Percentiles rank a stretch among this genome's conserved stretches.
Evolutionary conservation across 2,329 filamentous ascomycete genomes (phyloP).

Genomic region (Aspergillus sp.): DNA sequence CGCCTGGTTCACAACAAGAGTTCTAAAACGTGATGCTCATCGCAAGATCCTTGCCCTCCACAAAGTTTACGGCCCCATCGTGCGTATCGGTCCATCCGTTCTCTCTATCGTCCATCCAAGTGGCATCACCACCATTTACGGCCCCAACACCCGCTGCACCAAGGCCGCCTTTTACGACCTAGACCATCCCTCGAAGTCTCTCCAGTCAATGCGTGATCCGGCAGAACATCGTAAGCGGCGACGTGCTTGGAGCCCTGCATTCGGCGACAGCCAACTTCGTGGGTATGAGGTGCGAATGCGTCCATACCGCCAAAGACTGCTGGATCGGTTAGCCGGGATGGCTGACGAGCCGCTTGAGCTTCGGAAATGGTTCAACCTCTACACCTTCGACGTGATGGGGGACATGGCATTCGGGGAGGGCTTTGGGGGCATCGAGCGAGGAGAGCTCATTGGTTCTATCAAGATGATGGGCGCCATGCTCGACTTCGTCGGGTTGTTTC

Average conservation of each 20-base stretch:
- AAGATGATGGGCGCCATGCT: constrained; percentile 24
- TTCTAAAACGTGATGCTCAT: not conserved
- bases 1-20: constrained; percentile 18
- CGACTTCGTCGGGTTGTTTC: constrained; percentile 5
- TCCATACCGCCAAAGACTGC: constrained; percentile 35
- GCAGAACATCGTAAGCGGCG: constrained; percentile 39
- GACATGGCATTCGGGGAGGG: constrained; percentile 40
- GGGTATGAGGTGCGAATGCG: constrained; percentile 41
- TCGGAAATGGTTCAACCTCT: constrained; percentile 41
- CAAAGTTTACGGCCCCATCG: constrained; percentile 33
- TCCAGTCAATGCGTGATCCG: constrained; percentile 41
- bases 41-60: constrained; percentile 24
- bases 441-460: constrained; percentile 31
- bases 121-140: constrained; percentile 39
- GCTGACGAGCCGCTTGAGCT: constrained; percentile 34
- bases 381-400: constrained; percentile 47
- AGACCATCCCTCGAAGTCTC: constrained; percentile 30
- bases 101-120: constrained; percentile 38
- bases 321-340: constrained; percentile 27
- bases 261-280: constrained; percentile 40
- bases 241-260: constrained; percentile 41
- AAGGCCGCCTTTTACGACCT: constrained; percentile 45
- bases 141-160: constrained; percentile 35
- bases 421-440: constrained; percentile 7
- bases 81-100: constrained; percentile 35